These are phyloP conservation scores for Phalaenopsis equestris DNA, from an alignment of 106 monocot genomes.

Conservation along the genomic window DNA sequence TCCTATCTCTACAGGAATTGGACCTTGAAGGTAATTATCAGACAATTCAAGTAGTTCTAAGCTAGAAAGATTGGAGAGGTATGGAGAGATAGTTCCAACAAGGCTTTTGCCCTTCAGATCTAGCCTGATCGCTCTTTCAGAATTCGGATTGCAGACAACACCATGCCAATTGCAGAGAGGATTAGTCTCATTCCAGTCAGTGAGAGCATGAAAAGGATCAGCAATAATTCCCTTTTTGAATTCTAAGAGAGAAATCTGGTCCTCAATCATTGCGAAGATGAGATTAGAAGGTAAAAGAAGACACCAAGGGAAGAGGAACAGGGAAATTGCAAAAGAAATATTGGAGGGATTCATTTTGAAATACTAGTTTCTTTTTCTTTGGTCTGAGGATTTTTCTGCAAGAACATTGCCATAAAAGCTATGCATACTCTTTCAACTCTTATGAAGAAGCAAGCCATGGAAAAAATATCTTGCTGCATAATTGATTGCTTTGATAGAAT, in stretches of 20 bases:
- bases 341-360: not conserved
- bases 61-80: conserved; percentile 13
- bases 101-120: conserved; percentile 16
- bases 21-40: conserved; percentile 26
- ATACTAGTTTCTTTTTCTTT: not conserved
- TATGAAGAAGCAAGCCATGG: not conserved
- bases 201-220: conserved; percentile 4
- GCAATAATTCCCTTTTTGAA: conserved; percentile 23
- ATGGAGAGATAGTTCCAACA: conserved; percentile 30
- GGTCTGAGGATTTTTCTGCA: too few species aligned
- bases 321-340: not conserved
- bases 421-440: too few species aligned
- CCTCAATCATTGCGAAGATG: conserved; percentile 7
- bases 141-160: conserved; percentile 10
- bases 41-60: conserved; percentile 26
- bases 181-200: not conserved
- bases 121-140: conserved; percentile 15
- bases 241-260: conserved; percentile 21
- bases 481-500: not conserved
- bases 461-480: not conserved
- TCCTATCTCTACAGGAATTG: conserved; percentile 18
- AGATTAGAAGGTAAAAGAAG: not conserved
- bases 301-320: not conserved
- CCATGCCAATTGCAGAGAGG: conserved; percentile 2
- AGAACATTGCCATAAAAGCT: too few species aligned